phyloP scores from a whole-genome alignment of 2,329 filamentous ascomycete genomes.

The Dothideomycetes sp. region DNA sequence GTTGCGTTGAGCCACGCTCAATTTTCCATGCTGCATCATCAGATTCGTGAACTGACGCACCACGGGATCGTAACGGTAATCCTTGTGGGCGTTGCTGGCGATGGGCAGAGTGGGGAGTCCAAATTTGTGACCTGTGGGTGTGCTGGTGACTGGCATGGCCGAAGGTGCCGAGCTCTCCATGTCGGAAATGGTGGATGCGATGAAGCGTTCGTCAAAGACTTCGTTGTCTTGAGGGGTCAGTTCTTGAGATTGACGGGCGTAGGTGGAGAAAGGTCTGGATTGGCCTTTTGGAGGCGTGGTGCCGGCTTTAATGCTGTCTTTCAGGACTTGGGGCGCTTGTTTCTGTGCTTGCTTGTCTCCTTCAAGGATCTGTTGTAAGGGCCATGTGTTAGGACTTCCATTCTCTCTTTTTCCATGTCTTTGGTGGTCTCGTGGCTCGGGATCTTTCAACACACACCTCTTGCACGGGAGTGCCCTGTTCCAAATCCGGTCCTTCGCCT shows the following conservation, averaged over 20 bases:
- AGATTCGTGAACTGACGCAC: slow-evolving; percentile 81
- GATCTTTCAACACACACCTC: slow-evolving; percentile 40
- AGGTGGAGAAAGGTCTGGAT: slow-evolving; percentile 51
- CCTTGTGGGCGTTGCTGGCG: slow-evolving; percentile 54
- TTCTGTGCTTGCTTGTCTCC: slow-evolving; percentile 53
- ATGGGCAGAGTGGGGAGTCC: slow-evolving; percentile 60
- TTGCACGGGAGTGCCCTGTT: slow-evolving; percentile 57
- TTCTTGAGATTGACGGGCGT: slow-evolving; percentile 31
- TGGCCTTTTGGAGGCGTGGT: slow-evolving; percentile 23
- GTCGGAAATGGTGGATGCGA: slow-evolving; percentile 3
- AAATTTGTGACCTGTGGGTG: slow-evolving; percentile 57
- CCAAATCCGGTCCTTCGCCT: slow-evolving; percentile 50
- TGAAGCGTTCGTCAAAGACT: slow-evolving; percentile 5
- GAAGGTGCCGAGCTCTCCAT: neutral
- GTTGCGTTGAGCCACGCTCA: slow-evolving; percentile 84
- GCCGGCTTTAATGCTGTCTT: slow-evolving; percentile 45
- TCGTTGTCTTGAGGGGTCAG: slow-evolving; percentile 8
- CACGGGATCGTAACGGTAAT: slow-evolving; percentile 76
- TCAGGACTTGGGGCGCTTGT: slow-evolving; percentile 58
- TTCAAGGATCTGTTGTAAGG: slow-evolving; percentile 47
- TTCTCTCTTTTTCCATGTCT: neutral
- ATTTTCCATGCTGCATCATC: slow-evolving; percentile 85
- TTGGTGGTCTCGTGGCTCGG: neutral
- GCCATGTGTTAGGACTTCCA: neutral
- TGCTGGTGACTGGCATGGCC: neutral